Evolutionary conservation across 2,329 filamentous ascomycete species (phyloP).

Genomic region (Trichophyton benhamiae): DNA sequence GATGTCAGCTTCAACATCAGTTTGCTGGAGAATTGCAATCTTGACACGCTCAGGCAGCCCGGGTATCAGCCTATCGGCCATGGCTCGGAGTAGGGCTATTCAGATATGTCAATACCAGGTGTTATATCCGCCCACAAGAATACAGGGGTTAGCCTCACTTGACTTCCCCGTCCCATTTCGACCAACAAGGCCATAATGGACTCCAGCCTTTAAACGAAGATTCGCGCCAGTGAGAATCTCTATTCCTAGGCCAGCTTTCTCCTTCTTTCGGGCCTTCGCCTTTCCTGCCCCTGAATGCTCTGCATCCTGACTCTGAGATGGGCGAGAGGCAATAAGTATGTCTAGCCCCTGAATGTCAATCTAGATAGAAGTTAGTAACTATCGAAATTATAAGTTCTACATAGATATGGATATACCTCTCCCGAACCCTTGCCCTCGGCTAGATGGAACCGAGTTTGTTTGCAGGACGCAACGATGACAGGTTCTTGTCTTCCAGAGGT

Average conservation of each 20-base stretch:
- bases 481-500: slow-evolving; percentile 8
- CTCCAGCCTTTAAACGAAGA: slow-evolving; percentile 58
- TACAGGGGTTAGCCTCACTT: slow-evolving; percentile 36
- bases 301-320: neutral
- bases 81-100: slow-evolving; percentile 56
- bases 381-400: neutral
- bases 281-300: slow-evolving; percentile 14
- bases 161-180: slow-evolving; percentile 77
- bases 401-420: slow-evolving; percentile 35
- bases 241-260: slow-evolving; percentile 36
- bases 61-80: slow-evolving; percentile 66
- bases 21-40: slow-evolving; percentile 60
- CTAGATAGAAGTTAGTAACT: slow-evolving; percentile 26
- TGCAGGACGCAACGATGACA: slow-evolving; percentile 48
- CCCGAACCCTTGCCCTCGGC: slow-evolving; percentile 40
- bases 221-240: slow-evolving; percentile 61
- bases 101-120: slow-evolving; percentile 6
- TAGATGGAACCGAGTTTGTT: slow-evolving; percentile 55
- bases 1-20: slow-evolving; percentile 32
- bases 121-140: neutral
- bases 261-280: slow-evolving; percentile 28
- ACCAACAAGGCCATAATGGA: slow-evolving; percentile 66
- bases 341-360: slow-evolving; percentile 61
- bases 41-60: slow-evolving; percentile 56
- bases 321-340: slow-evolving; percentile 45